Conservation (phyloP, 2,329 filamentous ascomycete genomes). For the Trichoderma gracile region DNA sequence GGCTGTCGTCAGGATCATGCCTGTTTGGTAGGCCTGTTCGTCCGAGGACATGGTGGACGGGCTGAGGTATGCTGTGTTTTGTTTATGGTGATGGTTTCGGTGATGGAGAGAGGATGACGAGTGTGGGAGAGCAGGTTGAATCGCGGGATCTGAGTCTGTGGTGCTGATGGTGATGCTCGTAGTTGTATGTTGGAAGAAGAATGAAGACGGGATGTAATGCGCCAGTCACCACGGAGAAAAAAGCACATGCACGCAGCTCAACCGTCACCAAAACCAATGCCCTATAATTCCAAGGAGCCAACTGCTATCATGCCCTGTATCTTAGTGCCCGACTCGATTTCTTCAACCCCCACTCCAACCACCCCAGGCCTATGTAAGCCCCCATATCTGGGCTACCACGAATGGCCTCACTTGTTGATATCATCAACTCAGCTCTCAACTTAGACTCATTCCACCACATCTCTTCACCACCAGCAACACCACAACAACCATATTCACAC, state of each 20-base stretch:
- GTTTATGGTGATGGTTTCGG: no score
- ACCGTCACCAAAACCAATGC: neutral
- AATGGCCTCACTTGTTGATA: no score
- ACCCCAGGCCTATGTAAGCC: no score
- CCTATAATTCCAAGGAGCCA: constrained; percentile 2
- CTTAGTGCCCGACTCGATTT: no score
- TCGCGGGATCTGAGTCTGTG: neutral
- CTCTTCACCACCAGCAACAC: neutral
- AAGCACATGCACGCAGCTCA: neutral
- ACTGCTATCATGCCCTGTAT: neutral
- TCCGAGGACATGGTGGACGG: constrained; percentile 32
- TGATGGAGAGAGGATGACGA: no score
- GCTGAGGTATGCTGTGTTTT: neutral
- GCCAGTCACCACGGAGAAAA: neutral
- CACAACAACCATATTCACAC: no score
- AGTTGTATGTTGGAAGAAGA: neutral
- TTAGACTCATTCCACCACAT: neutral
- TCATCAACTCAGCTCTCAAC: neutral
- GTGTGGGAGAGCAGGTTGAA: neutral
- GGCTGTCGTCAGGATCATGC: constrained; percentile 70
- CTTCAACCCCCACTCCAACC: neutral
- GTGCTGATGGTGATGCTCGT: neutral
- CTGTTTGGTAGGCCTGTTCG: constrained; percentile 49
- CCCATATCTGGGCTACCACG: neutral
- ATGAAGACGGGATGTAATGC: neutral